Conservation (phyloP, 2,329 filamentous ascomycete species). For the Dendryphion nanum region DNA sequence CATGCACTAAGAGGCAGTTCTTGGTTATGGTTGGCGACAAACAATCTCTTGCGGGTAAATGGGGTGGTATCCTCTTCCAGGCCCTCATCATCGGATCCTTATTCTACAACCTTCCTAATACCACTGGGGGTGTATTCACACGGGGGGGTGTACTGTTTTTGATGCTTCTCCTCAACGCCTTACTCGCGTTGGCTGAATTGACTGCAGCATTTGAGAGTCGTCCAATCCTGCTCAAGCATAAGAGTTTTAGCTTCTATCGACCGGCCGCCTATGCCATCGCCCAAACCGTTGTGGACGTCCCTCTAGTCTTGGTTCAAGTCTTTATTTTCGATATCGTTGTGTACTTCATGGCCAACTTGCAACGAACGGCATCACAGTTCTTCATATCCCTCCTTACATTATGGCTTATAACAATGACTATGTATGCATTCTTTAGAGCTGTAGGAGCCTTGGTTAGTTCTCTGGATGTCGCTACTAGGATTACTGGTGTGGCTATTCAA, state of each 20-base stretch:
- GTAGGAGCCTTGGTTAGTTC: conserved; percentile 37
- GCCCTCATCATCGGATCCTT: conserved; percentile 43
- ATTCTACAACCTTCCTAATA: conserved; percentile 55
- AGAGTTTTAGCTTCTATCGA: conserved; percentile 67
- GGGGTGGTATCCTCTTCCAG: conserved; percentile 45
- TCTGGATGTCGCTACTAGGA: conserved; percentile 37
- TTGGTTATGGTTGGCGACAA: conserved; percentile 56
- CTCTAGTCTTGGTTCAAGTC: conserved; percentile 58
- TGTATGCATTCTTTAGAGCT: conserved; percentile 43
- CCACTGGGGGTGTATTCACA: conserved; percentile 56
- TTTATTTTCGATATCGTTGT: conserved; percentile 60
- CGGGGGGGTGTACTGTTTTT: conserved; percentile 63
- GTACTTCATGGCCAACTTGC: conserved; percentile 61
- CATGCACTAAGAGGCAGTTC: conserved; percentile 43
- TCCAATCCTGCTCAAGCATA: conserved; percentile 68
- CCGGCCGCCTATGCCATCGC: conserved; percentile 60
- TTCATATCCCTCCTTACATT: conserved; percentile 64
- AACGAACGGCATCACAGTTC: conserved; percentile 59
- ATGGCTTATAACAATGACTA: conserved; percentile 51
- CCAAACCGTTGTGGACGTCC: conserved; percentile 58
- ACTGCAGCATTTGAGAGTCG: conserved; percentile 61
- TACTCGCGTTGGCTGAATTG: conserved; percentile 61
- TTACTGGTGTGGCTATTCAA: conserved; percentile 43
- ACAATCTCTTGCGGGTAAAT: conserved; percentile 52
- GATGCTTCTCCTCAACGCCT: conserved; percentile 61